Base-by-base conservation (phyloP, 768 basidiomycete genomes). In the Coprinopsis strossmayeri region DNA sequence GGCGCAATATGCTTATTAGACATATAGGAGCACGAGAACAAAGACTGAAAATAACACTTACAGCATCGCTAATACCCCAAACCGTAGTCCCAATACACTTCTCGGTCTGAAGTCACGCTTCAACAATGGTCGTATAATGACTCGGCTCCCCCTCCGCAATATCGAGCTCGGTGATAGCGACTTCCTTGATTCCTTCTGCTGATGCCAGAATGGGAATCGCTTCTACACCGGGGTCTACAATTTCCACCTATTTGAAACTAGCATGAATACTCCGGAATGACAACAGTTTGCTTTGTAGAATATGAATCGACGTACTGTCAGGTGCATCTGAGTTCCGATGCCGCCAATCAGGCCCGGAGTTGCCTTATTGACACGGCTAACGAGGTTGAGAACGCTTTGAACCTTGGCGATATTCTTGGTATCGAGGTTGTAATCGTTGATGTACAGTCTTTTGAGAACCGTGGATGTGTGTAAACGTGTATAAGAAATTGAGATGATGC, bases 361-460 rank as follows among this genome's bases (percentile, higher is more conserved):
- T 41, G 63, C 57, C n/a, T 32, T 23, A 60, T 73, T 76, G 54
- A 70, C 55, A 18, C 65, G 59, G 48, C 69, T 70, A 42, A 73
- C 69, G 28, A 76, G 61, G 44, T 64, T 61, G 40, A 73, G 68
- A 32, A 72, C 54, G 15, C 69, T 70, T 44, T 59, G 54, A 4
- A 66, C 61, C 50, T 78, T 78, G 35, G 71, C 69, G n/a, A n/a
- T n/a, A 53, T 76, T 75, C 56, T 65, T 67, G 42, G 72, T 72
- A 57, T 78, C 76, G 27, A 75, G 59, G 59, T 74, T 75, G 61
- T 64, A 71, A 60, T 74, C 73, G 65, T 73, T 73, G 59, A 74
- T 67, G 57, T 67, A 67, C 10, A 68, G 54, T 52, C 63, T 71
- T 26, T 42, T 21, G n/a, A n/a, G n/a, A n/a, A n/a, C n/a, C 49